Conservation (phyloP, 2,329 filamentous ascomycete species). For the Huntiella bhutanensis region DNA sequence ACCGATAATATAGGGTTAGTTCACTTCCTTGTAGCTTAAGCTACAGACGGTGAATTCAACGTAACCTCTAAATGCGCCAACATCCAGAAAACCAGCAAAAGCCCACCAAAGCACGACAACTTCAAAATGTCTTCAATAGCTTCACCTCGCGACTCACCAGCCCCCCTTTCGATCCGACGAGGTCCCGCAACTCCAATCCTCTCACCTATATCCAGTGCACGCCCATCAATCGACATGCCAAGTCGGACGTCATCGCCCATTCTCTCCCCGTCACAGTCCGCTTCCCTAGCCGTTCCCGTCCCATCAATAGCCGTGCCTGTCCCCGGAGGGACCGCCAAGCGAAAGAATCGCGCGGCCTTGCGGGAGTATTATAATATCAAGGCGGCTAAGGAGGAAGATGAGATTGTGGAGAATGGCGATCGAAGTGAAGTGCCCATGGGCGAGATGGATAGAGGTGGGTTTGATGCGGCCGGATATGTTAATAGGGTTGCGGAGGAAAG, state of each 20-base stretch:
- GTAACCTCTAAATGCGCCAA: neutral
- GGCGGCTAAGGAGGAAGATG: conserved; percentile 10
- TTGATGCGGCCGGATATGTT: conserved; percentile 55
- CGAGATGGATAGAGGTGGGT: conserved; percentile 56
- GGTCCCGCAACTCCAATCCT: conserved; percentile 27
- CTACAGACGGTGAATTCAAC: neutral
- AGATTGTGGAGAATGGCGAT: conserved; percentile 6
- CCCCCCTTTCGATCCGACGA: conserved; percentile 26
- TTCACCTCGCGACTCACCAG: conserved; percentile 38
- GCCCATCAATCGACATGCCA: conserved; percentile 50
- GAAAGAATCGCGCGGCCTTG: conserved; percentile 64
- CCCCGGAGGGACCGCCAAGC: conserved; percentile 21
- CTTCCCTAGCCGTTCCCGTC: conserved; percentile 15
- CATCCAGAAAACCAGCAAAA: neutral
- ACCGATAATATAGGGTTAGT: no score
- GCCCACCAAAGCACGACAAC: neutral
- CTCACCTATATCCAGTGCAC: conserved; percentile 53
- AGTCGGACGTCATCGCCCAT: conserved; percentile 35
- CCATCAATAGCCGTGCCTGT: conserved; percentile 2
- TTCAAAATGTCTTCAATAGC: conserved; percentile 44
- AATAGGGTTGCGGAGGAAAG: conserved; percentile 39
- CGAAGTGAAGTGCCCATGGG: conserved; percentile 41
- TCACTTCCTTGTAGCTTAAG: no score
- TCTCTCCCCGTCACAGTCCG: conserved; percentile 12
- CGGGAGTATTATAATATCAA: conserved; percentile 84